Base-by-base conservation (phyloP, 495 filamentous ascomycete species). In the Poronia punctata region DNA sequence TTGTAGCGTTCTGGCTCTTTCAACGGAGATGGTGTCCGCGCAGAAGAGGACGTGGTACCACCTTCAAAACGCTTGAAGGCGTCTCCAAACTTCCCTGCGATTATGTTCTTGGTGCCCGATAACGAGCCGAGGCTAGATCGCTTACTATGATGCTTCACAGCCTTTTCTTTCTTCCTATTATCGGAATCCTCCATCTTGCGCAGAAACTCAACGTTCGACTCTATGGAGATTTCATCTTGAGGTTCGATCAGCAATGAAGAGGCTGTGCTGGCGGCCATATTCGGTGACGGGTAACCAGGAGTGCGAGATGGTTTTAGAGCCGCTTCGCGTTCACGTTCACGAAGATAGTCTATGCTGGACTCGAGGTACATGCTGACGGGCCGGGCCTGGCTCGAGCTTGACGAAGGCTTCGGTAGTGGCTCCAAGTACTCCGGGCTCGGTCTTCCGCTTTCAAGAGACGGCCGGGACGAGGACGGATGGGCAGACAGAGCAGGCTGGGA, bases 11-110 rank as follows among this genome's bases (percentile, higher is more conserved):
- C 71, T 16, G 66, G 50, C 15, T 75, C 70, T 40, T 71, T 71
- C 7, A 72, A 49, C 1, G 74, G 77, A 21, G 75, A 79, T 20
- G 76, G 75, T 18, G 70, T 72, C 47, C 71, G 68, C 17, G 56
- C 59, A 23, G 59, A 65, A 12, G 61, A 61, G 17, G 50, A 57
- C 23, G 70, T 69, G 48, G 59, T 48, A 12, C 70, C 72, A 16
- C 74, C 74, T 56, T 98, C 92, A 51, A 98, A 98, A 4, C 85
- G 76, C 46, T 89, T 83, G 68, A 98, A 97, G 3, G 93, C 90
- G 38, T 96, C 93, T 2, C 93, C 88, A 60, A 98, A 96, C 57
- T 84, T 88, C 6, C 89, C 86, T 18, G 82, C 82, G 17, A 98
- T 71, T 26, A 95, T 74, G n/a, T 75, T 85, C 60, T 94, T 95